A percentile compares a stretch with the other conserved stretches of the same genome.
Conservation (phyloP, 1,284 basidiomycete species). For the Vanrija humicola region DNA sequence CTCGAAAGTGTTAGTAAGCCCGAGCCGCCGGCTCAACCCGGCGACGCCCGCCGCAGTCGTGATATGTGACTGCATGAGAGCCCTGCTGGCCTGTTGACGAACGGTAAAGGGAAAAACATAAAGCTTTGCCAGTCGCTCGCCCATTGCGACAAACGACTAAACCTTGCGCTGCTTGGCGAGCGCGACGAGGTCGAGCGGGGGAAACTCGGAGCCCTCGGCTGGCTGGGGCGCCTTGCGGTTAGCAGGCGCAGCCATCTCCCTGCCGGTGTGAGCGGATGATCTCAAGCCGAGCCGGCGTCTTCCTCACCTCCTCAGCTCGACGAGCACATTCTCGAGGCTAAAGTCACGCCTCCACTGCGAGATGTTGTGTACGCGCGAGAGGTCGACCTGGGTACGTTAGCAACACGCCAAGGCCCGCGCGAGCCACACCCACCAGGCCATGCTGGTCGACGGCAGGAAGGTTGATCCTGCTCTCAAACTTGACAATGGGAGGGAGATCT, state of each 20-base stretch:
- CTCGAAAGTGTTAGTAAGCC: too few relatives aligned
- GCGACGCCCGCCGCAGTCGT: too few relatives aligned
- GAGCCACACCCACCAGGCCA: slow-evolving; percentile 55
- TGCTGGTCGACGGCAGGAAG: slow-evolving; percentile 83
- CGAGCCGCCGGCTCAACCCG: too few relatives aligned
- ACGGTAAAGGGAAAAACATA: too few relatives aligned
- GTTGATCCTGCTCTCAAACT: slow-evolving; percentile 85
- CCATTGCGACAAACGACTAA: not conserved
- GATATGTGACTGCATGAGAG: too few relatives aligned
- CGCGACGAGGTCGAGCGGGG: slow-evolving; percentile 39
- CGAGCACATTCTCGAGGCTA: slow-evolving; percentile 82
- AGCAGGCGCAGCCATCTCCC: slow-evolving; percentile 87
- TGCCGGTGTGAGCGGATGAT: slow-evolving; percentile 41
- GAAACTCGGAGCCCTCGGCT: slow-evolving; percentile 67
- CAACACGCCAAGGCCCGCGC: too few relatives aligned
- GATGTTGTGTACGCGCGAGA: slow-evolving; percentile 64
- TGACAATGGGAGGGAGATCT: slow-evolving; percentile 48
- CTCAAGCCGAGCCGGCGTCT: not conserved
- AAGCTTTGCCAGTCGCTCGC: too few relatives aligned
- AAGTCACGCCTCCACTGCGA: slow-evolving; percentile 67
- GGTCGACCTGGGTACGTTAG: slow-evolving; percentile 58
- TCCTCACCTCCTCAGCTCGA: slow-evolving; percentile 78
- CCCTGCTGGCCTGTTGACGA: too few relatives aligned
- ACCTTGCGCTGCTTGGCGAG: slow-evolving; percentile 38
- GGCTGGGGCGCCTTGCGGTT: slow-evolving; percentile 96